Evolutionary conservation across 345 rosid genomes (phyloP).

Genomic region (Dipteronia sinensis): DNA sequence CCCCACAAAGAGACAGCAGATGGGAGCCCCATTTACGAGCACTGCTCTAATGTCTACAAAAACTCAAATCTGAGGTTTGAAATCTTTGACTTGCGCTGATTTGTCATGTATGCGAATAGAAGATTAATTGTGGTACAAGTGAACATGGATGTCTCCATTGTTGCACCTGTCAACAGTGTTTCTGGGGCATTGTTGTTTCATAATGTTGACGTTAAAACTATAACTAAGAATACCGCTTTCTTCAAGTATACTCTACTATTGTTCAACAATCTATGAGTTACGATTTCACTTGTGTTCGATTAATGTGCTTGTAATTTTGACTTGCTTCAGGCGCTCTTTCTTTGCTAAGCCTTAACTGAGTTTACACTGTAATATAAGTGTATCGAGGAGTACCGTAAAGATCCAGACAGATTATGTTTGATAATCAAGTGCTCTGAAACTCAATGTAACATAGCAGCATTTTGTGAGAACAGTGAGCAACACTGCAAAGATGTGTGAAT

Average conservation of each 20-base stretch:
- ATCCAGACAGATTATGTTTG: no score
- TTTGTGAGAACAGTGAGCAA: no score
- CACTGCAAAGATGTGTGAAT: no score
- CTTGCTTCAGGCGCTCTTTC: background rate
- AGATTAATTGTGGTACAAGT: background rate
- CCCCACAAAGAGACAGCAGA: conserved; percentile 68
- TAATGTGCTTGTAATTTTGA: background rate
- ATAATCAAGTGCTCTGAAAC: no score
- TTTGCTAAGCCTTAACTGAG: background rate
- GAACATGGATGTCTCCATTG: background rate
- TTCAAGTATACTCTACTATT: background rate
- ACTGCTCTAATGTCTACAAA: conserved; percentile 76
- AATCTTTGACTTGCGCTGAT: conserved; percentile 82
- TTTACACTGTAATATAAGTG: background rate
- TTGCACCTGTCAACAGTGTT: background rate
- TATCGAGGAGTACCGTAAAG: no score
- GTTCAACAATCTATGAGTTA: background rate
- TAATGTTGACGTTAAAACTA: background rate
- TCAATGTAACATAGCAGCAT: no score
- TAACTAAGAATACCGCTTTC: background rate
- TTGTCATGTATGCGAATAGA: background rate
- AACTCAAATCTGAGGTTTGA: conserved; percentile 88
- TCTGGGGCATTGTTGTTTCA: background rate
- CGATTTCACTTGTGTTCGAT: background rate
- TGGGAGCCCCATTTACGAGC: conserved; percentile 68